Evolutionary conservation across 2,329 filamentous ascomycete species (phyloP).

Genomic region (Stagonosporopsis rhizophila): DNA sequence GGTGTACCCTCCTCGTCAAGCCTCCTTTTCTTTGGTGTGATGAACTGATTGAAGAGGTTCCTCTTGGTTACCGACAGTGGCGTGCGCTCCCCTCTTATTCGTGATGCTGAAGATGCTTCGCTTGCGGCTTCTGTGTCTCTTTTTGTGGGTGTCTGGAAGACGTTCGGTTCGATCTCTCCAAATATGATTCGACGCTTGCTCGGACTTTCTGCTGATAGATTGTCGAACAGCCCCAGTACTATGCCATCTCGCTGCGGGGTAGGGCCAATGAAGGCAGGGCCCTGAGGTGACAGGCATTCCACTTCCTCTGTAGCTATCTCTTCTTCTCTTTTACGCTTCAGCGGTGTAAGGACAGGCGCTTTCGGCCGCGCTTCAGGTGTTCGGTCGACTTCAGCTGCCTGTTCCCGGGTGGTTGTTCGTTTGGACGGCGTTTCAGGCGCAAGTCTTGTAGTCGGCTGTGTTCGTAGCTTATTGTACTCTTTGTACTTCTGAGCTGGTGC

Average conservation of each 20-base stretch:
- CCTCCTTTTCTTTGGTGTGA: constrained; percentile 63
- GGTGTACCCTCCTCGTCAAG: constrained; percentile 49
- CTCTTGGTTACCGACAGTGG: constrained; percentile 65
- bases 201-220: constrained; percentile 63
- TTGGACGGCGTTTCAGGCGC: constrained; percentile 45
- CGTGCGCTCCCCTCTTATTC: constrained; percentile 50
- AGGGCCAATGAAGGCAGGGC: constrained; percentile 65
- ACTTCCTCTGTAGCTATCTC: constrained; percentile 22
- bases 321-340: constrained; percentile 43
- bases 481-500: constrained; percentile 74
- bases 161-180: constrained; percentile 40
- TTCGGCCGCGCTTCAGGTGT: constrained; percentile 38
- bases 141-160: constrained; percentile 52
- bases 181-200: constrained; percentile 44
- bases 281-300: constrained; percentile 40
- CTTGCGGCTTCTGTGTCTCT: constrained; percentile 39
- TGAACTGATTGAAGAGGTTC: constrained; percentile 67
- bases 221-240: constrained; percentile 79
- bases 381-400: constrained; percentile 28
- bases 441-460: constrained; percentile 35
- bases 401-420: constrained; percentile 32
- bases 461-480: constrained; percentile 71
- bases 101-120: constrained; percentile 39
- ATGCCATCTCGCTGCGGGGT: constrained; percentile 82
- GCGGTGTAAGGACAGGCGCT: constrained; percentile 32